A percentile compares a stretch with the other conserved stretches of the same genome.
phyloP scores from a whole-genome alignment of 2,329 filamentous ascomycete species.

The Pleomassaria siparia region DNA sequence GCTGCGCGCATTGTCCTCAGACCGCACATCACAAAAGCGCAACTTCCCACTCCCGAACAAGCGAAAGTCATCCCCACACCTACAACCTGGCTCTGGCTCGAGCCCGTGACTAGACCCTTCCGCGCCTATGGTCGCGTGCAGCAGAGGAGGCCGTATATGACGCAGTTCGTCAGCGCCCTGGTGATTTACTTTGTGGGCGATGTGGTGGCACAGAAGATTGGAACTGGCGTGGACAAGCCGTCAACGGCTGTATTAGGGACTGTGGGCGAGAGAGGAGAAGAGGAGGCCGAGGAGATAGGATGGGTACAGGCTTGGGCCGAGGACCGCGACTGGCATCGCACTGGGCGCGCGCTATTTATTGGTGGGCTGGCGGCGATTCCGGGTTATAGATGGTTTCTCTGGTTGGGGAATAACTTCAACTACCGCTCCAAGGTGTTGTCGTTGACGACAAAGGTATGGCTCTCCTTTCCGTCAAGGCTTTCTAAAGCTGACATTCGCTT shows the following conservation, averaged over 20 bases:
- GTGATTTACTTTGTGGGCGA: constrained; percentile 80
- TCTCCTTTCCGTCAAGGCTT: neutral
- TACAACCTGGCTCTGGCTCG: constrained; percentile 48
- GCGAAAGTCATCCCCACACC: constrained; percentile 45
- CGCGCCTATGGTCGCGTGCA: constrained; percentile 70
- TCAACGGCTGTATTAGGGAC: constrained; percentile 11
- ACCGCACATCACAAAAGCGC: constrained; percentile 2
- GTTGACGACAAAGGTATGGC: constrained; percentile 63
- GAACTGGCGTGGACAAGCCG: constrained; percentile 13
- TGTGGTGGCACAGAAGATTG: constrained; percentile 71
- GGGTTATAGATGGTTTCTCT: constrained; percentile 80
- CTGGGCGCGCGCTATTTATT: constrained; percentile 71
- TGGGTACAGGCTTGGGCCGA: constrained; percentile 48
- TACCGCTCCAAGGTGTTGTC: constrained; percentile 72
- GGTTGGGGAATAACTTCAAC: constrained; percentile 80
- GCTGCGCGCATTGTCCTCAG: neutral
- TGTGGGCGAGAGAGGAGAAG: constrained; percentile 2
- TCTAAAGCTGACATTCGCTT: neutral
- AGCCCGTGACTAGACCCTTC: constrained; percentile 49
- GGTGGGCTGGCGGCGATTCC: constrained; percentile 75
- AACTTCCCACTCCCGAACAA: constrained; percentile 17
- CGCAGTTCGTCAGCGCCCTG: constrained; percentile 74
- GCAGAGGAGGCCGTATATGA: constrained; percentile 70
- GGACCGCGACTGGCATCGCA: constrained; percentile 55
- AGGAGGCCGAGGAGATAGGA: constrained; percentile 25